Percentiles rank a stretch among this genome's conserved stretches.
Conservation (phyloP, 768 basidiomycete genomes). For the Roridomyces roridus region DNA sequence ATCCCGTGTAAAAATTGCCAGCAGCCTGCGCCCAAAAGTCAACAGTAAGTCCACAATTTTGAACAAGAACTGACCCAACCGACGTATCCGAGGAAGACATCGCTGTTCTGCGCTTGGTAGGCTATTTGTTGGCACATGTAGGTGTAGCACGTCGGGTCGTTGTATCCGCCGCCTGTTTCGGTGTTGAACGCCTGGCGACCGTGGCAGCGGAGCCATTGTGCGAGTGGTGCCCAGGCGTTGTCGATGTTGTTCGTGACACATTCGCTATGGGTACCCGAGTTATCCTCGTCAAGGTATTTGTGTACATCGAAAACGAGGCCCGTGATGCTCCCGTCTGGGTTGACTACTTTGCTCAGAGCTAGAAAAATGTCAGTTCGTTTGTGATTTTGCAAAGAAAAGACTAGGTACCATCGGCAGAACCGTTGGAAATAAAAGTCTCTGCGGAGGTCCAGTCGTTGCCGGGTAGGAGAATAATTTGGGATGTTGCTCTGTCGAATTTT, state of each 20-base stretch:
- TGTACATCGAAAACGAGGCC: slow-evolving; percentile 67
- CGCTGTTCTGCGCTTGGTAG: slow-evolving; percentile 53
- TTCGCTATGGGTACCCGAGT: slow-evolving; percentile 44
- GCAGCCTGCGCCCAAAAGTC: slow-evolving; percentile 37
- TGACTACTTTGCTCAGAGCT: slow-evolving; percentile 50
- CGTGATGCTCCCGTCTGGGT: slow-evolving; percentile 50
- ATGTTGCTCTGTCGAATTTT: slow-evolving; percentile 41
- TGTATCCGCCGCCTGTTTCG: slow-evolving; percentile 62
- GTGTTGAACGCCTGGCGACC: slow-evolving; percentile 62
- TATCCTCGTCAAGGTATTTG: slow-evolving; percentile 65
- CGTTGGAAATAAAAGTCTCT: slow-evolving; percentile 53
- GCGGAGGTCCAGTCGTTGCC: slow-evolving; percentile 66
- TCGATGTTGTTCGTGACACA: slow-evolving; percentile 64
- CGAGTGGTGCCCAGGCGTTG: slow-evolving; percentile 50
- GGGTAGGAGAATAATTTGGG: slow-evolving; percentile 63
- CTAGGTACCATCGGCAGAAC: slow-evolving; percentile 43
- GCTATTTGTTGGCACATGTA: slow-evolving; percentile 53
- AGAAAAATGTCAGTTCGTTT: neutral
- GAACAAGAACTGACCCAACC: slow-evolving; percentile 45
- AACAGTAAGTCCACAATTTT: neutral
- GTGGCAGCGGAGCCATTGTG: slow-evolving; percentile 54
- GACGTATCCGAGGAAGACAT: slow-evolving; percentile 60
- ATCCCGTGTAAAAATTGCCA: slow-evolving; percentile 55
- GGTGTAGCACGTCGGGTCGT: slow-evolving; percentile 51
- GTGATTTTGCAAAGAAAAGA: no score